Evolutionary conservation across 768 basidiomycete species (phyloP), one percentile per base, ranked within the genome.

Genomic region (Mrakia frigida): DNA sequence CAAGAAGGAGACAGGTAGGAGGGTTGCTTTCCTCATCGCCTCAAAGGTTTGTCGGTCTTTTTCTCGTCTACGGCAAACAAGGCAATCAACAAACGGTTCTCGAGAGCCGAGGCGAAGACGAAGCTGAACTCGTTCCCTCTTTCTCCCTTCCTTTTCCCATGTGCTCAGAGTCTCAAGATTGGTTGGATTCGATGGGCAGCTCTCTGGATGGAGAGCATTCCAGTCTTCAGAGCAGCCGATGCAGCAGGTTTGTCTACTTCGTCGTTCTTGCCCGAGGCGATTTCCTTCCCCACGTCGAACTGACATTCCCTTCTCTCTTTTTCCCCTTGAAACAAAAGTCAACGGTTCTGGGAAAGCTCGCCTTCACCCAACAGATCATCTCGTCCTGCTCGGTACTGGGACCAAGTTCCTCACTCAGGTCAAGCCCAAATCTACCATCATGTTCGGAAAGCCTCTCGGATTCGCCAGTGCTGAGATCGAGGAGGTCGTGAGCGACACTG

Each of bases 151-250:
- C 14, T 2, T 25, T 65, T 65, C 63, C 37, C 63, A 21, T 31
- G 14, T 65, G 63, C 46, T 65, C 35, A 39, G 63, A 65, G 33
- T 65, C 63, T 65, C 63, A 83, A 92, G 77, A 85, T 92, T 6
- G 25, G 35, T 9, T 35, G 35, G 37, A 68, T 98, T 70, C 95
- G 95, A 0, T 89, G 89, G 80, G 92, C 92, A 81, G 89, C 91
- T 13, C 85, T 88, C 39, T 84, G 93, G 65, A 92, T 98, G 90
- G 89, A 90, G 68, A 91, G 91, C 81, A 98, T 99, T 79, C 94
- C 97, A 73, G 95, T 98, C 71, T 88, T 89, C 50, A 90, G 97
- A 77, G 96, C 97, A 65, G 91, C 90, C 28, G 97, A 99, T 82
- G 87, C 88, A 73, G 92, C 92, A n/a, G 90, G 46, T 50, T 21